Base-by-base conservation (phyloP, 352 stramenopile genomes). In the Globisporangium uncinulatum region DNA sequence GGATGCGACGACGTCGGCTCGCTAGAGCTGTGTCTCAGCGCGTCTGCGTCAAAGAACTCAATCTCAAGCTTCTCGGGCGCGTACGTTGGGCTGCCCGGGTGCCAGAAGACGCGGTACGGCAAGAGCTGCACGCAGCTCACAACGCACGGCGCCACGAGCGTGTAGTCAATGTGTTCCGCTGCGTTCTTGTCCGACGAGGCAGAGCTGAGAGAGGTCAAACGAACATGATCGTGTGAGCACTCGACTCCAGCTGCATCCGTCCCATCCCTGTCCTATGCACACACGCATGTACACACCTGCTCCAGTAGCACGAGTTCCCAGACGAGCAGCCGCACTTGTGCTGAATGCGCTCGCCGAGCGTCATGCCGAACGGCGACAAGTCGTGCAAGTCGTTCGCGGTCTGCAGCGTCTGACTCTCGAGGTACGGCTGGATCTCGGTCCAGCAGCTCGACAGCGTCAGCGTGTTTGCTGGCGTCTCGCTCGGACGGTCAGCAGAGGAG, bases 271-370 rank as follows among this genome's bases (percentile, higher is more conserved):
- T 24, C 34, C 34, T 9, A 37, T 37, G 9, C 32, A 37, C 32
- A 36, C 2, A 44, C 20, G n/a, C n/a, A 53, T 46, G 32, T 8
- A 47, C 57, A 29, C 63, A 78, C 70, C 70, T 92, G 74, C 84
- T 94, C 84, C 84, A 94, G 63, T 92, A 94, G 71, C 84, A 94
- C 41, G 77, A 87, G 44, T 76, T 76, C 3, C 78, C 79, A 4
- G 68, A 74, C 4, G 80, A 89, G 61, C 84, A 94, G 21, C 84
- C 82, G 56, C 84, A 93, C 36, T 70, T 68, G 34, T 75, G 60
- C 60, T 89, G 80, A n/a, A 83, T 73, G 13, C 76, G 73, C 47
- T 87, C 75, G 14, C 73, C 78, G 19, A 88, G 63, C 10, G 74
- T 79, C 71, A 83, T 70, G 34, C 67, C 63, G 45, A 74, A 73